A percentile compares a stretch with the other conserved stretches of the same genome.
These are phyloP conservation scores for Lentinula novae-zelandiae DNA, from an alignment of 1,284 basidiomycete genomes.

Conservation along the genomic window DNA sequence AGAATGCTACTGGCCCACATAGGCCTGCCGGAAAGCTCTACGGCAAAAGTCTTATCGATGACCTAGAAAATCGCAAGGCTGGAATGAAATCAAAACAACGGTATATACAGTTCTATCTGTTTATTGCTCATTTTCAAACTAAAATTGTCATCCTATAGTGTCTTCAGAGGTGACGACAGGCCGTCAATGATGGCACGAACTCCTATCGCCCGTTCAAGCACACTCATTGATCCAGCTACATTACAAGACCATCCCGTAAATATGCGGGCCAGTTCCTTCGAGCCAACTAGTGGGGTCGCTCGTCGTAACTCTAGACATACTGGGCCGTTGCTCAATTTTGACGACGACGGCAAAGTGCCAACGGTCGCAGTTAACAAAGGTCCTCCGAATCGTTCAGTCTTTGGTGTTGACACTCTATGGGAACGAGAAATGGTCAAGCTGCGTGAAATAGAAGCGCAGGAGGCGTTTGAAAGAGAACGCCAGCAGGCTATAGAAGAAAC, in stretches of 20 bases:
- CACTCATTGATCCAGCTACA: constrained; percentile 68
- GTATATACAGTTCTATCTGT: constrained; percentile 34
- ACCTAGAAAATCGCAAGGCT: constrained; percentile 70
- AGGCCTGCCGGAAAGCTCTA: constrained; percentile 74
- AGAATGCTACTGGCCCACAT: constrained; percentile 32
- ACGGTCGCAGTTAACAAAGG: constrained; percentile 22
- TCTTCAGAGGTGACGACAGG: constrained; percentile 71
- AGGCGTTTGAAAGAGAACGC: constrained; percentile 42
- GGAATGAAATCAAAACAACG: constrained; percentile 73
- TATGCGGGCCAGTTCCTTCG: constrained; percentile 41
- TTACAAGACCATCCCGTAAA: constrained; percentile 44
- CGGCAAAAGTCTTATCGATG: constrained; percentile 78
- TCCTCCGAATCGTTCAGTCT: constrained; percentile 62
- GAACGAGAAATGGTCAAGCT: constrained; percentile 75
- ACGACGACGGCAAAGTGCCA: constrained; percentile 39
- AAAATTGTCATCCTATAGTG: constrained; percentile 33
- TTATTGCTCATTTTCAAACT: constrained; percentile 6
- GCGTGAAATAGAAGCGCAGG: constrained; percentile 63
- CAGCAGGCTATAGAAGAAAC: constrained; percentile 42
- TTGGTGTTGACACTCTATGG: constrained; percentile 80
- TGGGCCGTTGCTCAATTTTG: constrained; percentile 61
- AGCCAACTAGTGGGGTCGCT: constrained; percentile 32
- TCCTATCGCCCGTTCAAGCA: constrained; percentile 46
- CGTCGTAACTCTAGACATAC: constrained; percentile 46
- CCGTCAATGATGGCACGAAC: constrained; percentile 82